Percentiles rank a stretch among this genome's conserved stretches.
phyloP scores from a whole-genome alignment of 257 asterid genomes.

The Jacaranda copaia region DNA sequence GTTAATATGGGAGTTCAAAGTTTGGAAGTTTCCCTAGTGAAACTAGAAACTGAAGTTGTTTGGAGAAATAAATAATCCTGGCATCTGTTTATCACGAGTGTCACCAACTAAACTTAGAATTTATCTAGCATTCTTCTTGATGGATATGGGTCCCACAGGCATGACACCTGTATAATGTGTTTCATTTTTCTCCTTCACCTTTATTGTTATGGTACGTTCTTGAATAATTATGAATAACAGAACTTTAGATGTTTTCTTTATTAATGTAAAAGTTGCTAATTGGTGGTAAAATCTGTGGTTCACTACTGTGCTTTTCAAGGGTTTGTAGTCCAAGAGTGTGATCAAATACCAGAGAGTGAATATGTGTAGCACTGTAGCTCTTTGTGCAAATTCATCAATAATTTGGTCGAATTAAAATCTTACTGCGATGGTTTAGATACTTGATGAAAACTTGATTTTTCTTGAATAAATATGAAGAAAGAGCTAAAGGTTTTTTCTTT shows the following conservation, averaged over 20 bases:
- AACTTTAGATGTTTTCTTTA: not conserved
- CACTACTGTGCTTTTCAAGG: not conserved
- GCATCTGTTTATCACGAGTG: slow-evolving; percentile 4
- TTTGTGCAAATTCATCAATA: not conserved
- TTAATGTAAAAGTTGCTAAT: not conserved
- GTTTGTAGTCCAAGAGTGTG: too few species aligned
- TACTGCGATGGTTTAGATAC: not conserved
- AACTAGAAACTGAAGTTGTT: not conserved
- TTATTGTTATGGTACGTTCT: not conserved
- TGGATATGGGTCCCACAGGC: not conserved
- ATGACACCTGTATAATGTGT: not conserved
- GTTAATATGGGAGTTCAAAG: not conserved
- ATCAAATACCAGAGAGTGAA: not conserved
- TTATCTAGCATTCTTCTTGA: slow-evolving; percentile 12
- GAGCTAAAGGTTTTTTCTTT: not conserved
- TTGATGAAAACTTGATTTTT: not conserved
- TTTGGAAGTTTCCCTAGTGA: not conserved
- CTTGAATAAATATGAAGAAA: not conserved
- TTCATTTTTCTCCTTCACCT: not conserved
- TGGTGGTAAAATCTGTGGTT: slow-evolving; percentile 2
- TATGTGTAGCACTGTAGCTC: not conserved
- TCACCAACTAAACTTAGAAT: not conserved
- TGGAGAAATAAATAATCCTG: slow-evolving; percentile 19
- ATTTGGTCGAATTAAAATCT: not conserved
- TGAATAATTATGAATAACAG: not conserved